phyloP scores from a whole-genome alignment of 2,329 filamentous ascomycete genomes.

The Fusarium robinianum region DNA sequence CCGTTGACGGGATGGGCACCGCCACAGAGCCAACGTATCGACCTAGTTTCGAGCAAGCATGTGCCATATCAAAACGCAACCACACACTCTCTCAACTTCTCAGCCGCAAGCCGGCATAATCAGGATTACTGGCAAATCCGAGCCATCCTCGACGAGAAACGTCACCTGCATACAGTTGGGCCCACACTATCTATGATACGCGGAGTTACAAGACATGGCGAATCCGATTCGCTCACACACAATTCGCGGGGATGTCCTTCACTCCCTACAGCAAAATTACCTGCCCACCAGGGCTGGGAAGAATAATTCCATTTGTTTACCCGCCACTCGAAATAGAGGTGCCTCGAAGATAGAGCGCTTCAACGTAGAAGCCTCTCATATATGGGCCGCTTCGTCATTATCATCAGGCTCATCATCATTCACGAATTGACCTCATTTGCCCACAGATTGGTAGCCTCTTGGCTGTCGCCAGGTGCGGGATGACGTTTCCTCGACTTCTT shows the following conservation, averaged over 20 bases:
- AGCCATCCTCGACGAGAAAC: neutral
- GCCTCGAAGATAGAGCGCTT: neutral
- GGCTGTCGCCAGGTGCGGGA: conserved; percentile 1
- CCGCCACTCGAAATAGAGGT: neutral
- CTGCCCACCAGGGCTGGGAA: neutral
- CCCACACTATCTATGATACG: conserved; percentile 15
- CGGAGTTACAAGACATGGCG: neutral
- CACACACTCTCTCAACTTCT: too few species aligned
- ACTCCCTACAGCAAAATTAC: neutral
- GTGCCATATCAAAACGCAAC: conserved; percentile 7
- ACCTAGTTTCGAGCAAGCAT: too few species aligned
- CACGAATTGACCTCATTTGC: neutral
- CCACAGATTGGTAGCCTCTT: neutral
- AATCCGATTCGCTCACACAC: too few species aligned
- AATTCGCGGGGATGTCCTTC: neutral
- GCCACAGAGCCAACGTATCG: conserved; percentile 1
- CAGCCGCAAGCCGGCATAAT: too few species aligned
- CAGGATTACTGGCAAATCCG: too few species aligned
- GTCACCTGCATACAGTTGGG: conserved; percentile 1
- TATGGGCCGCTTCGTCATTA: too few species aligned
- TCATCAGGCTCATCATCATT: conserved; percentile 1
- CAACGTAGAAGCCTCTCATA: too few species aligned
- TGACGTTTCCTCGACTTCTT: conserved; percentile 12
- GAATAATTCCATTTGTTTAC: neutral
- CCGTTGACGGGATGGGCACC: neutral